Conservation (phyloP, 306 rosid genomes). For the Gleditsia sinensis region DNA sequence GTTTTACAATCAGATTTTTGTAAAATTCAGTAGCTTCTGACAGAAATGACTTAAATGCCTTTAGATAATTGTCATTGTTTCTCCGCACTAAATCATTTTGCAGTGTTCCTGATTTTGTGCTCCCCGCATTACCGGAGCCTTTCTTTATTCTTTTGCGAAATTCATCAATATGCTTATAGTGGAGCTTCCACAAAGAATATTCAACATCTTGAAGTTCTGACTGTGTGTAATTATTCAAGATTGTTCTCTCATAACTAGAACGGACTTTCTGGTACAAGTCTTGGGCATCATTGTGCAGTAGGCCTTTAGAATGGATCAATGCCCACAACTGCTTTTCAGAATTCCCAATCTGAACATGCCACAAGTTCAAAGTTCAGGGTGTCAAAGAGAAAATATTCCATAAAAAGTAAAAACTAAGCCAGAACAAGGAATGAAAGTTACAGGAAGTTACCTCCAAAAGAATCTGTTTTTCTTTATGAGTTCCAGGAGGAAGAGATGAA, state of each 20-base stretch:
- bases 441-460: conserved; percentile 59
- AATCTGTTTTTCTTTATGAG: conserved; percentile 48
- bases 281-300: conserved; percentile 62
- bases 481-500: conserved; percentile 34
- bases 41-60: conserved; percentile 69
- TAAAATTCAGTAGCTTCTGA: conserved; percentile 79
- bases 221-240: conserved; percentile 46
- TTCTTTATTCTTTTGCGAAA: conserved; percentile 80
- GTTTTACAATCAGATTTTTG: conserved; percentile 62
- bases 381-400: background rate
- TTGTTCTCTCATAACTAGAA: conserved; percentile 62
- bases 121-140: conserved; percentile 50
- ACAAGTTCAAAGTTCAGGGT: conserved; percentile 29
- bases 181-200: conserved; percentile 93
- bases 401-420: conserved; percentile 7
- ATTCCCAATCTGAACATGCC: conserved; percentile 58
- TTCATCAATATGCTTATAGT: conserved; percentile 92
- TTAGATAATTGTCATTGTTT: conserved; percentile 37
- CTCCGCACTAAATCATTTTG: conserved; percentile 39
- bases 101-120: conserved; percentile 31
- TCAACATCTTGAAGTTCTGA: conserved; percentile 88
- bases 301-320: conserved; percentile 72
- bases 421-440: conserved; percentile 24
- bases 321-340: conserved; percentile 72
- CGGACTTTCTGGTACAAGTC: conserved; percentile 70